A percentile compares a stretch with the other conserved stretches of the same genome.
Conservation (phyloP, 495 filamentous ascomycete species). For the Daldinia decipiens region DNA sequence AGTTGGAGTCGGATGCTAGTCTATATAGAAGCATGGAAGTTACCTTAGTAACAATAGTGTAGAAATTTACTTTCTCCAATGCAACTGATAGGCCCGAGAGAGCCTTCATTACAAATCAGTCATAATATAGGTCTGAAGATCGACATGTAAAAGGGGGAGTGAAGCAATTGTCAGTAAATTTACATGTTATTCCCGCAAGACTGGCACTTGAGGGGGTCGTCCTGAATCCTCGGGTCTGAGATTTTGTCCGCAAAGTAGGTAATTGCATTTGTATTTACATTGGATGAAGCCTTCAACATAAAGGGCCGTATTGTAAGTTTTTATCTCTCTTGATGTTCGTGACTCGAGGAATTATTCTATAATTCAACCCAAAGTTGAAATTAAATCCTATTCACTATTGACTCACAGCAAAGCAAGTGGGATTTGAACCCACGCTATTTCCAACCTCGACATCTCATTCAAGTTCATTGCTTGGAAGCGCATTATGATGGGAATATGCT, state of each 20-base stretch:
- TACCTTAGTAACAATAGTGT: neutral
- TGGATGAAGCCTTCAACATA: too few relatives aligned
- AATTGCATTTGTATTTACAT: too few relatives aligned
- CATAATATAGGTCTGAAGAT: neutral
- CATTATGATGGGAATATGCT: neutral
- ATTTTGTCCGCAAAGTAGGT: too few relatives aligned
- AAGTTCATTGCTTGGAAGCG: neutral
- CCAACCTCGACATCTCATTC: neutral
- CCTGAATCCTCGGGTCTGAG: too few relatives aligned
- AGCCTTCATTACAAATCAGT: neutral
- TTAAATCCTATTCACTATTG: too few relatives aligned
- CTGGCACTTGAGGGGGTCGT: too few relatives aligned
- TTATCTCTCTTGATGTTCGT: too few relatives aligned
- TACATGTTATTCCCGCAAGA: too few relatives aligned
- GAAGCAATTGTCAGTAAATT: neutral
- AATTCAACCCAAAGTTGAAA: too few relatives aligned
- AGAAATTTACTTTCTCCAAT: neutral
- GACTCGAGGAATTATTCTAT: too few relatives aligned
- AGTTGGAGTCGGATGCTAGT: neutral
- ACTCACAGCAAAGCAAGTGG: neutral
- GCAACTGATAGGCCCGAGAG: neutral
- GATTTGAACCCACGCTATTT: conserved; percentile 1
- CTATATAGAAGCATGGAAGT: neutral
- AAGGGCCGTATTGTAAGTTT: too few relatives aligned
- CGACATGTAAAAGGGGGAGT: neutral